A percentile compares a stretch with the other conserved stretches of the same genome.
Evolutionary conservation across 768 basidiomycete genomes (phyloP).

Genomic region (Phlegmacium glaucopus): DNA sequence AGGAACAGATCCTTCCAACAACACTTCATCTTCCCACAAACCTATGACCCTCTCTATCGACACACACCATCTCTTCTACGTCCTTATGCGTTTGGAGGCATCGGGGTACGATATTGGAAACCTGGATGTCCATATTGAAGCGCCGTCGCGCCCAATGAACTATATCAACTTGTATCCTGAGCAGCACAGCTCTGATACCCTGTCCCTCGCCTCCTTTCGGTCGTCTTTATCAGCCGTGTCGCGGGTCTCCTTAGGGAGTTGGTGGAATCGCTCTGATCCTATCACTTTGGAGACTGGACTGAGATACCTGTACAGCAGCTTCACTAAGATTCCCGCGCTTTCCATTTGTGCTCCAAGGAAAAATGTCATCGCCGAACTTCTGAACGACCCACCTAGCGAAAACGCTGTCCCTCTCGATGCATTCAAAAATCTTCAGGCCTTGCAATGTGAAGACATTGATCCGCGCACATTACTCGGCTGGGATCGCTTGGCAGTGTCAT

Average conservation of each 20-base stretch:
- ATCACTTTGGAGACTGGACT: conserved; percentile 68
- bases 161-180: conserved; percentile 58
- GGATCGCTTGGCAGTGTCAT: conserved; percentile 69
- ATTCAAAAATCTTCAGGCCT: conserved; percentile 80
- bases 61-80: conserved; percentile 83
- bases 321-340: conserved; percentile 87
- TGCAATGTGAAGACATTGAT: conserved; percentile 79
- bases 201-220: conserved; percentile 71
- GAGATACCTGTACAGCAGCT: conserved; percentile 84
- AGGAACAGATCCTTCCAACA: conserved; percentile 22
- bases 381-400: conserved; percentile 63
- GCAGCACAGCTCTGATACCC: conserved; percentile 66
- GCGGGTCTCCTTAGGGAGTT: conserved; percentile 68
- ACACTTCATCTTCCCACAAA: conserved; percentile 36
- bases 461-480: conserved; percentile 80
- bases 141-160: conserved; percentile 73
- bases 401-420: conserved; percentile 77
- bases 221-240: conserved; percentile 79
- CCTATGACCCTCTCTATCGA: conserved; percentile 70
- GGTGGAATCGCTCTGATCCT: conserved; percentile 66
- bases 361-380: conserved; percentile 65
- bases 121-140: conserved; percentile 72
- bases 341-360: conserved; percentile 60
- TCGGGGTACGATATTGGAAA: conserved; percentile 74
- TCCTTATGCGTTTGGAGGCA: conserved; percentile 83